Conservation (phyloP, 2,329 filamentous ascomycete genomes). For the Falciphora oryzae region DNA sequence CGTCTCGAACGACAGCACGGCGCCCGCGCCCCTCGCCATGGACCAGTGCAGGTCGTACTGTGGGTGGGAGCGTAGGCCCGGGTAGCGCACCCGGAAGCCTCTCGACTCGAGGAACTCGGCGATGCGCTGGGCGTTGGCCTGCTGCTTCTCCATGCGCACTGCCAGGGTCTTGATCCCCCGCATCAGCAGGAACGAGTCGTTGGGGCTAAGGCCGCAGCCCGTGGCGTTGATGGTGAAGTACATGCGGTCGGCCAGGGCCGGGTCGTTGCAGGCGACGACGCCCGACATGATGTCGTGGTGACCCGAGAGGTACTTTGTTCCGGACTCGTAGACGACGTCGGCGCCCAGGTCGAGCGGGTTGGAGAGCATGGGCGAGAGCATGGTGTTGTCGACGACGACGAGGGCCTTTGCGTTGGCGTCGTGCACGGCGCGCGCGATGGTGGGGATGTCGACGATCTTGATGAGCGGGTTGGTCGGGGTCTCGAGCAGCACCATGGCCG, state of each 20-base stretch:
- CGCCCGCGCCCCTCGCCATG: constrained; percentile 89
- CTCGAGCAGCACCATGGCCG: constrained; percentile 91
- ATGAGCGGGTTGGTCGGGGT: constrained; percentile 97
- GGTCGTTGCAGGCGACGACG: constrained; percentile 85
- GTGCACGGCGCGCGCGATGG: constrained; percentile 72
- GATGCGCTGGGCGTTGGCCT: constrained; percentile 83
- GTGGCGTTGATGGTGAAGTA: constrained; percentile 98
- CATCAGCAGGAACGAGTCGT: constrained; percentile 94
- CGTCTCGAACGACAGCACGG: constrained; percentile 93
- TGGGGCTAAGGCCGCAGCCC: constrained; percentile 87
- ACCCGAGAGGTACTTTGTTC: constrained; percentile 95
- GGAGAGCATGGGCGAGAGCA: constrained; percentile 91
- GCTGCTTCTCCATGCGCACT: constrained; percentile 98
- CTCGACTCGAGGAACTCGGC: constrained; percentile 85
- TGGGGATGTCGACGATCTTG: constrained; percentile 89
- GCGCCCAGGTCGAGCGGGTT: constrained; percentile 93
- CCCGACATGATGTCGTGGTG: constrained; percentile 99
- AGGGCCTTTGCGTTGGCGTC: constrained; percentile 71
- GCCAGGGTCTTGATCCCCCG: constrained; percentile 93
- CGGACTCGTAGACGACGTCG: constrained; percentile 95
- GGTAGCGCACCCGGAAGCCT: constrained; percentile 93
- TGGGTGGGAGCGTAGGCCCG: constrained; percentile 87
- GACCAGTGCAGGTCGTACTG: constrained; percentile 96
- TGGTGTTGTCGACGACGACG: constrained; percentile 96
- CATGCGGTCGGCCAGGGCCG: constrained; percentile 75